phyloP scores from a whole-genome alignment of 2,329 filamentous ascomycete genomes.

The Claviceps sp. region DNA sequence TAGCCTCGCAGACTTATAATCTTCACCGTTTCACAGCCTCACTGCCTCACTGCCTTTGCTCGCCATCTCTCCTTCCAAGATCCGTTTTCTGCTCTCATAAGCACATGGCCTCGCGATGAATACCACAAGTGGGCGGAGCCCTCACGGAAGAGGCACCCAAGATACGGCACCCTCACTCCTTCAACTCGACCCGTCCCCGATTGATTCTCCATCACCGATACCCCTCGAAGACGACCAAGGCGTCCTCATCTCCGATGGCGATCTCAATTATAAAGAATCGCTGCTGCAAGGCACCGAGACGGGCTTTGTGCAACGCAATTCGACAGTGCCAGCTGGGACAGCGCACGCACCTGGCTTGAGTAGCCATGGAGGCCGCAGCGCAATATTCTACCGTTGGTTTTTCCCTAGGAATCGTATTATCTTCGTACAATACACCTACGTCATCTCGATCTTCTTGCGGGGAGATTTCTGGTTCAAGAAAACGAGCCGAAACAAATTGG shows the following conservation, averaged over 20 bases:
- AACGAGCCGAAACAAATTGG: no score
- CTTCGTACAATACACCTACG: no score
- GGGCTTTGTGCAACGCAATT: constrained; percentile 25
- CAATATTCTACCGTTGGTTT: constrained; percentile 61
- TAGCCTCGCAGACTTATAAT: no score
- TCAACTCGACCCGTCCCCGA: constrained; percentile 71
- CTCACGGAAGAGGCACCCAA: constrained; percentile 27
- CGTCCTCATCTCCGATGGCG: constrained; percentile 19
- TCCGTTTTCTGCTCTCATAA: neutral
- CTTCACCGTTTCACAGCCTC: no score
- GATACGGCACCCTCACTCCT: constrained; percentile 53
- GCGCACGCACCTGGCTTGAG: constrained; percentile 36
- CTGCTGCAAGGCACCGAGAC: constrained; percentile 14
- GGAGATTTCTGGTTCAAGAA: no score
- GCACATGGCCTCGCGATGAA: constrained; percentile 7
- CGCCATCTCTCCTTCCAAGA: no score
- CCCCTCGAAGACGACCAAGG: constrained; percentile 9
- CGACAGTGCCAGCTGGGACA: constrained; percentile 20
- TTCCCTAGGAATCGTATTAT: no score
- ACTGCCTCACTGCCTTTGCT: no score
- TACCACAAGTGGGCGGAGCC: constrained; percentile 2
- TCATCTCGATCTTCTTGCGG: no score
- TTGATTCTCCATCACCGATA: constrained; percentile 38
- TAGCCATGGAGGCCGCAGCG: constrained; percentile 39
- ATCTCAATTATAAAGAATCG: constrained; percentile 14